Base-by-base conservation (phyloP, 345 rosid genomes). In the Eucalyptus pauciflora region DNA sequence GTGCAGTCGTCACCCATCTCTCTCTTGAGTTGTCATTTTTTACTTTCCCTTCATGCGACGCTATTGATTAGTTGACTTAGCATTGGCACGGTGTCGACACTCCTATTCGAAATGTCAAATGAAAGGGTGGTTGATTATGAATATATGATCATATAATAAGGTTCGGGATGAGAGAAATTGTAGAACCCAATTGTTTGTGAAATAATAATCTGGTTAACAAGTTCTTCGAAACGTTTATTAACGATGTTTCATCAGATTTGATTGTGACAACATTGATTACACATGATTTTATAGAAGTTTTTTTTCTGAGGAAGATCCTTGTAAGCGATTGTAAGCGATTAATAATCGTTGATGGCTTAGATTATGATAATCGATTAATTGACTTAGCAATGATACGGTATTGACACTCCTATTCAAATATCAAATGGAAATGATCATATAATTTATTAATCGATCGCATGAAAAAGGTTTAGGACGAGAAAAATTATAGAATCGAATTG, bases 51-150 rank as follows among this genome's bases (percentile, higher is more conserved):
- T 62, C 4, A 4, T 29, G 8, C 8, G 1, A 17, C 3, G 11
- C 5, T 5, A 67, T 69, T 69, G 4, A 69, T 69, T 9, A 69
- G 4, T 69, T 0, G 45, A 16, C 43, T 31, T 31, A 8, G 3
- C 7, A 69, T 31, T 31, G 37, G 12, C 7, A 31, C 0, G 3
- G 0, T 4, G 4, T 4, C 7, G 10, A 18, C 13, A 31, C 6
- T 69, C 10, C 1, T 7, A 18, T 67, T 17, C 0, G 37, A 5
- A 67, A 67, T 4, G 43, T 15, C 41, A 9, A 67, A 31, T 5
- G 2, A 67, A 17, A 14, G 3, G 12, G 12, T 17, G 12, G 7
- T 17, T 2, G 4, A 31, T 31, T 7, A 31, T 0, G 11, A 15
- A 67, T 16, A 29, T 6, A 29, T 64, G 17, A 13, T 3, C 33